Percentiles rank a stretch among this genome's conserved stretches.
These are phyloP conservation scores for Coemansia nantahalensis DNA, from an alignment of 192 early-diverging fungal species.

Conservation along the genomic window DNA sequence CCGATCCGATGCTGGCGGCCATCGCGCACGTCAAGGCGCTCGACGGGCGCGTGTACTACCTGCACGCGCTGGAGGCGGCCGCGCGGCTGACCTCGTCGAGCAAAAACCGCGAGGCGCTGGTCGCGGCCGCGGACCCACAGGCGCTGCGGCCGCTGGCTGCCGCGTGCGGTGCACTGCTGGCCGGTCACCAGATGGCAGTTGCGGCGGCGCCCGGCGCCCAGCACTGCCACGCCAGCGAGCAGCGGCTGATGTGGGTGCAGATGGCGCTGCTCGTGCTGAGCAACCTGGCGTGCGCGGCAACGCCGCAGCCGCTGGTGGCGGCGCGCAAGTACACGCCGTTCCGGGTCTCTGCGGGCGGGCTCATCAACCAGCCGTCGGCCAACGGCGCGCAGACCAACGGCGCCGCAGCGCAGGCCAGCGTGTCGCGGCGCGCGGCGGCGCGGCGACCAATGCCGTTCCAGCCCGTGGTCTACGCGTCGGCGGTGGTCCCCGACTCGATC, in stretches of 20 bases:
- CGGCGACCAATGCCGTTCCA: conserved; percentile 39
- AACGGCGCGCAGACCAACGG: not conserved
- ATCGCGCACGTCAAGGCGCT: conserved; percentile 14
- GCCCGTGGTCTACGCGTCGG: conserved; percentile 18
- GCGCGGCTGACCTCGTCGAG: conserved; percentile 30
- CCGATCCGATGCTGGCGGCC: not conserved
- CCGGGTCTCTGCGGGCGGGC: conserved; percentile 13
- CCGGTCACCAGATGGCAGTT: conserved; percentile 26
- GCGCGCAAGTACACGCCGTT: conserved; percentile 37
- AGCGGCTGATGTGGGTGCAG: conserved; percentile 47
- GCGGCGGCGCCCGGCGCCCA: conserved; percentile 4
- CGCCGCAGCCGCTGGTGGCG: conserved; percentile 22
- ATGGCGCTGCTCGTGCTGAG: conserved; percentile 40
- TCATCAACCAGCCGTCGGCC: not conserved
- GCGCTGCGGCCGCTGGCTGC: conserved; percentile 17
- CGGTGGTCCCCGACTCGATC: conserved; percentile 23
- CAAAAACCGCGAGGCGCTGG: conserved; percentile 21
- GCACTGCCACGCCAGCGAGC: conserved; percentile 16
- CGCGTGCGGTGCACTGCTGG: conserved; percentile 30
- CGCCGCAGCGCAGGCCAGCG: not conserved
- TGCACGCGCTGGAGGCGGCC: conserved; percentile 38
- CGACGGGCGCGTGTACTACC: conserved; percentile 30
- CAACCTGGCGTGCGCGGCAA: conserved; percentile 34
- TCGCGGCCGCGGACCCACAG: conserved; percentile 2
- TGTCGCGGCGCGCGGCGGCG: conserved; percentile 12